Conservation (phyloP, 768 basidiomycete genomes). For the Trametes villosa region DNA sequence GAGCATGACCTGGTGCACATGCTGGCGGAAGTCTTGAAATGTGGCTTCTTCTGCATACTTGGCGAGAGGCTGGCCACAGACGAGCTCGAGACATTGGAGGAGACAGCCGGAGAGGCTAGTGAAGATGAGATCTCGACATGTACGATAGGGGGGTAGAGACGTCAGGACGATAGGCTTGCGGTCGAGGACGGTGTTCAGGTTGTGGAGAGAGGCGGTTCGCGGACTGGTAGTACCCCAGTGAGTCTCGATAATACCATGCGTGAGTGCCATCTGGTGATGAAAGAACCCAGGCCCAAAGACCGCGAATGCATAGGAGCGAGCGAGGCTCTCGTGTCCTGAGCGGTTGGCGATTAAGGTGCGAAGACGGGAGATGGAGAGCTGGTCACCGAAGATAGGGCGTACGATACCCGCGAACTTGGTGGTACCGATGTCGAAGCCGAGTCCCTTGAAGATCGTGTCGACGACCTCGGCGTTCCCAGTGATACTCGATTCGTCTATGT, state of each 20-base stretch:
- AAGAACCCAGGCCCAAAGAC: slow-evolving; percentile 42
- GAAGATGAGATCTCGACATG: slow-evolving; percentile 42
- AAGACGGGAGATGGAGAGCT: slow-evolving; percentile 40
- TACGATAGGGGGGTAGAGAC: slow-evolving; percentile 40
- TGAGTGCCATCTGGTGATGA: slow-evolving; percentile 36
- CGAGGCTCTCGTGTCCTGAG: slow-evolving; percentile 31
- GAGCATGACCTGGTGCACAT: slow-evolving; percentile 30
- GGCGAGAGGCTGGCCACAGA: slow-evolving; percentile 27
- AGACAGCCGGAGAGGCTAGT: slow-evolving; percentile 40
- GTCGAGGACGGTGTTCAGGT: slow-evolving; percentile 41
- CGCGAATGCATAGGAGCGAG: slow-evolving; percentile 29
- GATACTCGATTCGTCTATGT: too few species aligned
- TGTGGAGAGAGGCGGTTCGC: slow-evolving; percentile 32
- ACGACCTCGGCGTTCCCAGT: slow-evolving; percentile 41
- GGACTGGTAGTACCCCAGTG: slow-evolving; percentile 35
- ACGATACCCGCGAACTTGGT: slow-evolving; percentile 5
- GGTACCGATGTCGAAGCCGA: slow-evolving; percentile 10
- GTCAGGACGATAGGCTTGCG: slow-evolving; percentile 41
- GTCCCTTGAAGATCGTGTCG: slow-evolving; percentile 34
- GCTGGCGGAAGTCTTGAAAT: slow-evolving; percentile 25
- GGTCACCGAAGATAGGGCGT: slow-evolving; percentile 37
- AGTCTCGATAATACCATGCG: slow-evolving; percentile 36
- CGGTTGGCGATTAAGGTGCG: slow-evolving; percentile 36
- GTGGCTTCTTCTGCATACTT: slow-evolving; percentile 22
- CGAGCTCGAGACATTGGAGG: slow-evolving; percentile 38